Evolutionary conservation across 2,329 filamentous ascomycete species (phyloP).

Genomic region (Ceratocystis huliohia): DNA sequence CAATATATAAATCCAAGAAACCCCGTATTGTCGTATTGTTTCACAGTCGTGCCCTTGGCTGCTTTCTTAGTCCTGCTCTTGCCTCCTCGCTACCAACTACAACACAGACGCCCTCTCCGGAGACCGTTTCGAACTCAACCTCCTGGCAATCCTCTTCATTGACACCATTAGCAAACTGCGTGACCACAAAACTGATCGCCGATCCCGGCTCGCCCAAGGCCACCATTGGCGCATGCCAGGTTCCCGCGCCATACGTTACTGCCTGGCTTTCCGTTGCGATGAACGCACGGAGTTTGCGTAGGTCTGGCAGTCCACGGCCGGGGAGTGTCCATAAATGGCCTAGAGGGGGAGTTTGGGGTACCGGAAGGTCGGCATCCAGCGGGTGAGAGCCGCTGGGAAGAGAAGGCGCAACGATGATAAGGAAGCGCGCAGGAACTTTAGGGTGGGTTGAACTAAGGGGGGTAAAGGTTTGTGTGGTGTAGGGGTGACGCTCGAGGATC

Average conservation of each 20-base stretch:
- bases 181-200: slow-evolving; percentile 73
- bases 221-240: slow-evolving; percentile 95
- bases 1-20: too few species aligned
- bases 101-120: not conserved
- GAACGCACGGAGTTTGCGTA: slow-evolving; percentile 60
- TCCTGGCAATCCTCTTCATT: slow-evolving; percentile 80
- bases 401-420: slow-evolving; percentile 81
- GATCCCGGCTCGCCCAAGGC: slow-evolving; percentile 50
- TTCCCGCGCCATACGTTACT: slow-evolving; percentile 82
- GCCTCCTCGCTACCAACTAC: not conserved
- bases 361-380: slow-evolving; percentile 23
- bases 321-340: slow-evolving; percentile 34
- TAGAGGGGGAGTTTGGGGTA: slow-evolving; percentile 21
- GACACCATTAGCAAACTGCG: slow-evolving; percentile 79
- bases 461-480: slow-evolving; percentile 84
- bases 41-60: not conserved
- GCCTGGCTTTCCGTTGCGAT: slow-evolving; percentile 65
- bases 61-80: not conserved
- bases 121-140: slow-evolving; percentile 30
- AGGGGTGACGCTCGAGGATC: slow-evolving; percentile 83
- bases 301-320: slow-evolving; percentile 57
- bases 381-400: slow-evolving; percentile 36
- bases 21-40: too few species aligned
- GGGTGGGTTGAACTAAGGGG: slow-evolving; percentile 42
- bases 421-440: slow-evolving; percentile 41